Evolutionary conservation across 2,329 filamentous ascomycete genomes (phyloP).

Genomic region (Amesomyces nigricolor): DNA sequence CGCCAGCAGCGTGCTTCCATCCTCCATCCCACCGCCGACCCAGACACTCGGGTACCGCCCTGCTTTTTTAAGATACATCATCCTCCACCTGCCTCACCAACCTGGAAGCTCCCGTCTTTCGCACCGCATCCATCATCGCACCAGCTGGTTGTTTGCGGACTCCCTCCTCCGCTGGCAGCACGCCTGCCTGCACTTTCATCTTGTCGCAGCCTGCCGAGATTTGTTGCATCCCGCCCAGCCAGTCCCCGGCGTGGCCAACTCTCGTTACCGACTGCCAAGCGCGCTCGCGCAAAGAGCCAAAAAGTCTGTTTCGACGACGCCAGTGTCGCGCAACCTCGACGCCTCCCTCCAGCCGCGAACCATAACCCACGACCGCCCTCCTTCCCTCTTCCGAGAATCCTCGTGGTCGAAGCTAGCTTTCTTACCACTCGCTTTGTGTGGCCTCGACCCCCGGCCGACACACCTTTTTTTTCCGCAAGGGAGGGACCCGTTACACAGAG

Average conservation of each 20-base stretch:
- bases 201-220: not conserved
- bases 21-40: not conserved
- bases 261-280: conserved; percentile 16
- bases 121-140: not conserved
- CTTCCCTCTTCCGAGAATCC: conserved; percentile 1
- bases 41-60: not conserved
- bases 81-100: not conserved
- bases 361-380: conserved; percentile 7
- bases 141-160: not conserved
- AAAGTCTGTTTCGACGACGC: conserved; percentile 19
- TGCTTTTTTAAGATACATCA: not conserved
- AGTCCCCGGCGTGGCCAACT: conserved; percentile 3
- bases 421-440: conserved; percentile 8
- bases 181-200: not conserved
- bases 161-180: not conserved
- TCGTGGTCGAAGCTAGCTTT: conserved; percentile 1
- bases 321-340: conserved; percentile 13
- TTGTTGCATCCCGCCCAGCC: not conserved
- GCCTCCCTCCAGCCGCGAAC: conserved; percentile 12
- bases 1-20: conserved; percentile 31
- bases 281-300: conserved; percentile 19
- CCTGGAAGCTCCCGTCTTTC: not conserved
- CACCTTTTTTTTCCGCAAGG: not conserved
- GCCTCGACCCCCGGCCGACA: not conserved
- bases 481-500: conserved; percentile 11